These are phyloP conservation scores for Musa schizocarpa DNA, from an alignment of 176 grass and related monocot genomes.

Conservation along the genomic window DNA sequence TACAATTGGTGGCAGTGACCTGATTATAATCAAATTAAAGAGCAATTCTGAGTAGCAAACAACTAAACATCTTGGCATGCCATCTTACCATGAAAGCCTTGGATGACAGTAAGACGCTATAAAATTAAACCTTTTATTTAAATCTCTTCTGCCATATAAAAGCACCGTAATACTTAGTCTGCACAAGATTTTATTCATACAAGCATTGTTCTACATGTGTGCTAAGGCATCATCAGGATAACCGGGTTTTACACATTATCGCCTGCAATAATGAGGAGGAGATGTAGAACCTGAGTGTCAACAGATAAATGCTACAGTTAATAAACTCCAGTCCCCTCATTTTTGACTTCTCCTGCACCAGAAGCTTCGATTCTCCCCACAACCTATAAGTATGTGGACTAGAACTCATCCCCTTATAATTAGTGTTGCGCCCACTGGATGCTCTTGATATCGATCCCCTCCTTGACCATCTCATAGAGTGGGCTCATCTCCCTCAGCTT, in stretches of 20 bases:
- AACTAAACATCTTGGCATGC: not conserved
- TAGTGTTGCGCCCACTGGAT: slow-evolving; percentile 91
- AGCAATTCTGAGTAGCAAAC: not conserved
- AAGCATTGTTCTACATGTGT: not conserved
- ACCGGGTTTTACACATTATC: not conserved
- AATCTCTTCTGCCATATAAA: not conserved
- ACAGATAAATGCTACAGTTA: not conserved
- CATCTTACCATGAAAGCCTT: not conserved
- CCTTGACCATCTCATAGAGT: slow-evolving; percentile 98
- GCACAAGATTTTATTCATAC: not conserved
- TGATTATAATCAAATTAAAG: not conserved
- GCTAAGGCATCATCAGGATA: not conserved
- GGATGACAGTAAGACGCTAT: not conserved
- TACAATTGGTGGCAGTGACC: not conserved
- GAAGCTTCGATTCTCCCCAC: not conserved
- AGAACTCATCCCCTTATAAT: not conserved
- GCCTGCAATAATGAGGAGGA: not conserved
- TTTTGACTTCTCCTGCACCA: not conserved
- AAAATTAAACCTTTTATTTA: not conserved
- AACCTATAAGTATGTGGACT: not conserved
- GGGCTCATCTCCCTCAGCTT: slow-evolving; percentile 95
- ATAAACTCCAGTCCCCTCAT: not conserved
- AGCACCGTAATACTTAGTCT: not conserved
- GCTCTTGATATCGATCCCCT: slow-evolving; percentile 76
- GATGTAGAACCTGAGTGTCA: not conserved